phyloP scores from a whole-genome alignment of 163 green algal species.

The Scenedesmus sp. region DNA sequence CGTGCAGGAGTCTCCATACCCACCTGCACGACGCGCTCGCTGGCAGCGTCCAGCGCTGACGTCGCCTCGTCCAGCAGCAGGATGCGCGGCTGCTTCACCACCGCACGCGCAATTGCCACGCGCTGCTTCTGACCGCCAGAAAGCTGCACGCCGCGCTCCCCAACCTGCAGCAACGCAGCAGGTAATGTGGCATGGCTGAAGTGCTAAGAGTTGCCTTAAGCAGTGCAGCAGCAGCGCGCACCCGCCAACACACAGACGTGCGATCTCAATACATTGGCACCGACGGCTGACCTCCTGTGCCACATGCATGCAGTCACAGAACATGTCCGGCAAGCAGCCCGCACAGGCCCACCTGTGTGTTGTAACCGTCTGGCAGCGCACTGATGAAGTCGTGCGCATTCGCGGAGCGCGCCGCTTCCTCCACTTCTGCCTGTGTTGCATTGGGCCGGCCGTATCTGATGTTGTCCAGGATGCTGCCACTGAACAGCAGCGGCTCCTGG shows the following conservation, averaged over 20 bases:
- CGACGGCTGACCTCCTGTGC: too few relatives aligned
- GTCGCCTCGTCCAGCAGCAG: constrained; percentile 84
- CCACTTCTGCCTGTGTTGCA: constrained; percentile 52
- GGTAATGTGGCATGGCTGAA: not conserved
- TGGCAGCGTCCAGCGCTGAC: constrained; percentile 84
- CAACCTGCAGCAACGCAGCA: constrained; percentile 50
- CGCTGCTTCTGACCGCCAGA: constrained; percentile 84
- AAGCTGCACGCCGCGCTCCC: constrained; percentile 86
- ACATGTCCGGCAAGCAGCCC: too few relatives aligned
- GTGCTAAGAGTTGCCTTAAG: not conserved
- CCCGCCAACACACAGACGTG: not conserved
- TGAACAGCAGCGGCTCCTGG: constrained; percentile 77
- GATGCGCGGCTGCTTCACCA: constrained; percentile 63
- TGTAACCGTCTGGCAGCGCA: constrained; percentile 82
- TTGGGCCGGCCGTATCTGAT: constrained; percentile 80
- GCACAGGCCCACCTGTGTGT: constrained; percentile 72
- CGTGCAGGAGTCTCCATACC: not conserved
- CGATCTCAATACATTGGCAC: not conserved
- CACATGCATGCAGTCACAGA: not conserved
- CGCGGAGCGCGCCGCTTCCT: constrained; percentile 77
- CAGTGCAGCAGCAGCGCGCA: not conserved
- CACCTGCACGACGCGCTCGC: constrained; percentile 78
- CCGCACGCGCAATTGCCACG: constrained; percentile 78
- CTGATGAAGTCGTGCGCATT: constrained; percentile 93
- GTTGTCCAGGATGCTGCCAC: constrained; percentile 79